phyloP scores from a whole-genome alignment of 2,329 filamentous ascomycete genomes.

The Scedosporium apiospermum region DNA sequence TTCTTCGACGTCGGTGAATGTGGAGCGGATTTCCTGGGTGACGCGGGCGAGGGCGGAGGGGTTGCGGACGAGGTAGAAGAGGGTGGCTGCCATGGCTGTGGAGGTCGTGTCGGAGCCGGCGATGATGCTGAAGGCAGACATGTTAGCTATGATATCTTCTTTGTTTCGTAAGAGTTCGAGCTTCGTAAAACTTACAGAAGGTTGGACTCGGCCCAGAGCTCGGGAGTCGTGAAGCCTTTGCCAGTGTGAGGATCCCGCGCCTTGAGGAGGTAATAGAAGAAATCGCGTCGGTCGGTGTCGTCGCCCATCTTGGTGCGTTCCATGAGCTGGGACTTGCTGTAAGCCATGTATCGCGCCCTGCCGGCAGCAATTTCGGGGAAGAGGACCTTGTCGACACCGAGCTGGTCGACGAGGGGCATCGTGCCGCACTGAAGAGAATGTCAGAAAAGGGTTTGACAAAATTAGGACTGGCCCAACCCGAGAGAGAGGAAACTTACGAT shows the following conservation, averaged over 20 bases:
- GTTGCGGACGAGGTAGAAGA: slow-evolving; percentile 53
- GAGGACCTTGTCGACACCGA: slow-evolving; percentile 57
- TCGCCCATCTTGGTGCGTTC: slow-evolving; percentile 58
- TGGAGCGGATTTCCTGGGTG: slow-evolving; percentile 40
- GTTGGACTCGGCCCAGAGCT: slow-evolving; percentile 64
- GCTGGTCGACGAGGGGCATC: slow-evolving; percentile 58
- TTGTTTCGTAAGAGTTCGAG: too few relatives aligned
- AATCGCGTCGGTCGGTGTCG: slow-evolving; percentile 59
- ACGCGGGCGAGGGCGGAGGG: slow-evolving; percentile 35
- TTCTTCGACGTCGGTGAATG: slow-evolving; percentile 42
- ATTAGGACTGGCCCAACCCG: too few relatives aligned
- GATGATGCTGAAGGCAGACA: slow-evolving; percentile 41
- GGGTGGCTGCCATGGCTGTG: slow-evolving; percentile 52
- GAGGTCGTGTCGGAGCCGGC: slow-evolving; percentile 65
- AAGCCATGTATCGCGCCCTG: slow-evolving; percentile 60
- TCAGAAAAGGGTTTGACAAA: neutral
- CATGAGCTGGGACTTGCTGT: slow-evolving; percentile 57
- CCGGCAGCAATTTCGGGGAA: slow-evolving; percentile 59
- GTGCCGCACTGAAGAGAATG: slow-evolving; percentile 48
- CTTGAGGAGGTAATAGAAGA: slow-evolving; percentile 67
- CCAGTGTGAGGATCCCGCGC: slow-evolving; percentile 64
- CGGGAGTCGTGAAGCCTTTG: slow-evolving; percentile 52
- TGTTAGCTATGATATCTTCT: slow-evolving; percentile 2
- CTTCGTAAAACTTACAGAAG: slow-evolving; percentile 37
- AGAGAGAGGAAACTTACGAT: slow-evolving; percentile 41